These are phyloP conservation scores for Xanthoparmelia taractica DNA, from an alignment of 495 filamentous ascomycete genomes.

Conservation along the genomic window DNA sequence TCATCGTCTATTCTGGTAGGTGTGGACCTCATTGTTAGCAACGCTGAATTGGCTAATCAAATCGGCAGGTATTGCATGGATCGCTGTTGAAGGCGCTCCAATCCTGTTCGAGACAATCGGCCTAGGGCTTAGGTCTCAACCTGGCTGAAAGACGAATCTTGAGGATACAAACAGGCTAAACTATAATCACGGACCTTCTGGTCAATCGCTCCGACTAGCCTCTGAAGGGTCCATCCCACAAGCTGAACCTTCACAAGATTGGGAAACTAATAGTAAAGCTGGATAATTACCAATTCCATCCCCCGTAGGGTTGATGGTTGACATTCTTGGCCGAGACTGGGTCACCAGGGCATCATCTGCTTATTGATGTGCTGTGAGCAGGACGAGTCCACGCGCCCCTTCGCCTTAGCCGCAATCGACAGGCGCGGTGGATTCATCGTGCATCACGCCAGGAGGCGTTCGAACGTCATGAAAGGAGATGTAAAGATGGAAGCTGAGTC, in stretches of 20 bases:
- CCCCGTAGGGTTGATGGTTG: background rate
- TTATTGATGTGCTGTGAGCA: background rate
- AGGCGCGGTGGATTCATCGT: background rate
- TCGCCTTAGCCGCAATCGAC: background rate
- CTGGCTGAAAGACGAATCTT: constrained; percentile 9
- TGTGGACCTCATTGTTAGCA: constrained; percentile 20
- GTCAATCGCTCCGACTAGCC: background rate
- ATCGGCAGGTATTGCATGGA: constrained; percentile 61
- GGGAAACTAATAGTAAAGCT: background rate
- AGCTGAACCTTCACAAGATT: background rate
- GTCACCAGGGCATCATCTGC: background rate
- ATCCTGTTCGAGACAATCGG: constrained; percentile 60
- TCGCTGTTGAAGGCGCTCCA: constrained; percentile 60
- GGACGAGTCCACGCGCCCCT: background rate
- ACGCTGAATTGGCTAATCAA: background rate
- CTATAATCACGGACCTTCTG: background rate
- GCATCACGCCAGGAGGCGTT: background rate
- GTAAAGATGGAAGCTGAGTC: background rate
- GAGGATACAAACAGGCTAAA: background rate
- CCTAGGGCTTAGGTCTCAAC: constrained; percentile 37
- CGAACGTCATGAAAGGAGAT: background rate
- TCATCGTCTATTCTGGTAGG: constrained; percentile 89
- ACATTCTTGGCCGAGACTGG: background rate
- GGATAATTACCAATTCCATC: background rate
- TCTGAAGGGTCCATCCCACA: background rate